These are phyloP conservation scores for Apiotrichum domesticum DNA, from an alignment of 1,284 basidiomycete genomes.

Conservation along the genomic window DNA sequence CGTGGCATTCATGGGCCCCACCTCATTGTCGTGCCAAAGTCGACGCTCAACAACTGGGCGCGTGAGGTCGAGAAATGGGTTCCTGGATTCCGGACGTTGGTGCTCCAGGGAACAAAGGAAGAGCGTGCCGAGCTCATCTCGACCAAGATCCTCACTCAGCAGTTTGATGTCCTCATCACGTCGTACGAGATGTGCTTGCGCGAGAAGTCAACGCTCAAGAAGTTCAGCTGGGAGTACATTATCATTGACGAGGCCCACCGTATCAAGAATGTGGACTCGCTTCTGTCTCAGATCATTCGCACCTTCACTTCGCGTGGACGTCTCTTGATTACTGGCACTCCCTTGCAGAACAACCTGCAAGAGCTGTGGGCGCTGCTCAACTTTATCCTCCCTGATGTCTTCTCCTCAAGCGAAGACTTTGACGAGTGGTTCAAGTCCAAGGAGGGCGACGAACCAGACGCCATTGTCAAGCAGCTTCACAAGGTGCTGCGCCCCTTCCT, in stretches of 20 bases:
- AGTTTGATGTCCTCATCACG: conserved; percentile 93
- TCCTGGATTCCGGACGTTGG: conserved; percentile 75
- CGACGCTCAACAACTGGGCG: conserved; percentile 93
- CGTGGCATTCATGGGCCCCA: conserved; percentile 73
- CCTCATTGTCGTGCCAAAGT: conserved; percentile 94
- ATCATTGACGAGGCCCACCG: conserved; percentile 98
- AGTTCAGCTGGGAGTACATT: conserved; percentile 97
- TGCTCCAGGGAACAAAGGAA: conserved; percentile 82
- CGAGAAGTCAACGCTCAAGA: conserved; percentile 84
- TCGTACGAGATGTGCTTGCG: conserved; percentile 97
- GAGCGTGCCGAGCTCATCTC: conserved; percentile 78
- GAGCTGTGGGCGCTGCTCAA: conserved; percentile 94
- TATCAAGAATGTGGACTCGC: conserved; percentile 98
- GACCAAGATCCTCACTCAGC: conserved; percentile 69
- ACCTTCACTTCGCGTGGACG: conserved; percentile 82
- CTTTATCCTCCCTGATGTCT: conserved; percentile 71
- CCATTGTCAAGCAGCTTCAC: conserved; percentile 91
- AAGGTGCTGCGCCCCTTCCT: conserved; percentile 95
- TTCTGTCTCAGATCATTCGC: conserved; percentile 91
- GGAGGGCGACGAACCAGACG: conserved; percentile 66
- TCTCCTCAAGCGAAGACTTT: conserved; percentile 63
- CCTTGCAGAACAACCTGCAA: conserved; percentile 94
- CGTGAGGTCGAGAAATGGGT: conserved; percentile 93
- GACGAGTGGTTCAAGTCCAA: conserved; percentile 74
- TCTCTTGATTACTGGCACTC: conserved; percentile 93